Evolutionary conservation across 164 flowering plant genomes (phyloP).

Genomic region (Macadamia integrifolia): DNA sequence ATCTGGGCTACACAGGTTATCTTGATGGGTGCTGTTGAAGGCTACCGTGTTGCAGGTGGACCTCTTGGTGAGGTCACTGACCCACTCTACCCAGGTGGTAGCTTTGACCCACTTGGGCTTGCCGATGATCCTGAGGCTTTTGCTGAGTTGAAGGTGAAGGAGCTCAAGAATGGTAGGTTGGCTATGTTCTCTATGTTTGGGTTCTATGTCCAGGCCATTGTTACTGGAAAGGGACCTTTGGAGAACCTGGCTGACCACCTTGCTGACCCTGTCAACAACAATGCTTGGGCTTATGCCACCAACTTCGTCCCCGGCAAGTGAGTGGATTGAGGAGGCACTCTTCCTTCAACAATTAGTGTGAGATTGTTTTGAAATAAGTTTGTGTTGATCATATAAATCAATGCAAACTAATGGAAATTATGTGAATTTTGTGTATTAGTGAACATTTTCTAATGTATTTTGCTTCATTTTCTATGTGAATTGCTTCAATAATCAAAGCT

Average conservation of each 20-base stretch:
- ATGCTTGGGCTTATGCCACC: neutral
- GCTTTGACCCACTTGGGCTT: constrained; percentile 29
- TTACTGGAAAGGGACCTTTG: constrained; percentile 19
- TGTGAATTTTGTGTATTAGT: neutral
- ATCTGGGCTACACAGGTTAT: constrained; percentile 35
- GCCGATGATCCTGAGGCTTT: constrained; percentile 29
- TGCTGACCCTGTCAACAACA: neutral
- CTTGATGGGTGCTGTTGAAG: constrained; percentile 38
- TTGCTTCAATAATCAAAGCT: too few species aligned
- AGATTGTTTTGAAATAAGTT: neutral
- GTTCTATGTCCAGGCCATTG: constrained; percentile 18
- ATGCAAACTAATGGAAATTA: neutral
- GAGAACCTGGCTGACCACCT: constrained; percentile 5
- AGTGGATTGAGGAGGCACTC: neutral
- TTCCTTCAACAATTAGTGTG: neutral
- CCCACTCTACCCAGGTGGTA: constrained; percentile 36
- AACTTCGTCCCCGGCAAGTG: neutral
- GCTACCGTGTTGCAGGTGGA: constrained; percentile 41
- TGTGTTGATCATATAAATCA: neutral
- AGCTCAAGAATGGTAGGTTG: constrained; percentile 12
- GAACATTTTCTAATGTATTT: neutral
- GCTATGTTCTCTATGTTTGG: constrained; percentile 5
- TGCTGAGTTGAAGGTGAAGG: constrained; percentile 24
- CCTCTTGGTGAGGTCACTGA: constrained; percentile 35
- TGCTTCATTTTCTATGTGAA: neutral